Evolutionary conservation across 306 rosid genomes (phyloP).

Genomic region (Dalbergia oliveri): DNA sequence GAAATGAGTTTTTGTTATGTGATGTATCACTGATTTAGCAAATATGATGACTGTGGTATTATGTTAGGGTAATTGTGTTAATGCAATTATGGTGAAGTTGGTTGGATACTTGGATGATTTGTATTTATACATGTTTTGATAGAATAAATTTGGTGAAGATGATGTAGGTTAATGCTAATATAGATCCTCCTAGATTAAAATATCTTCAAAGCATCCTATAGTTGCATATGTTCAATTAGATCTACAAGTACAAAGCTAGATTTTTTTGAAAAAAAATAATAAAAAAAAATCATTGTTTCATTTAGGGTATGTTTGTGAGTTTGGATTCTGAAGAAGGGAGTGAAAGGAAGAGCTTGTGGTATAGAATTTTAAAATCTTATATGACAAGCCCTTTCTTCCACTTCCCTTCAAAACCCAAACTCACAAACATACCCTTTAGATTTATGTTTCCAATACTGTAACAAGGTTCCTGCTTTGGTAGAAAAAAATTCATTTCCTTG

Average conservation of each 20-base stretch:
- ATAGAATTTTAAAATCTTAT: too few relatives aligned
- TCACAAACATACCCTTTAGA: neutral
- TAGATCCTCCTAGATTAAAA: neutral
- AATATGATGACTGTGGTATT: neutral
- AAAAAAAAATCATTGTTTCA: neutral
- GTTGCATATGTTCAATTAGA: constrained; percentile 11
- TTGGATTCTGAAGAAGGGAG: too few relatives aligned
- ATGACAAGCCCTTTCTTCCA: too few relatives aligned
- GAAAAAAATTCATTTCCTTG: neutral
- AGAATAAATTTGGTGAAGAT: neutral
- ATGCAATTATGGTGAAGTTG: neutral
- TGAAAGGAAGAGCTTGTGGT: too few relatives aligned
- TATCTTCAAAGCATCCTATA: constrained; percentile 12
- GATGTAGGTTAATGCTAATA: constrained; percentile 9
- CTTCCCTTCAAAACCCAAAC: too few relatives aligned
- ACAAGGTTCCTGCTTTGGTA: neutral
- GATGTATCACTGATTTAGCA: neutral
- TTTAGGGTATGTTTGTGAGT: neutral
- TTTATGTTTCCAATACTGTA: neutral
- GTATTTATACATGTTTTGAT: neutral
- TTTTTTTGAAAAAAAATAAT: too few relatives aligned
- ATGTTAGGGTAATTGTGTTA: neutral
- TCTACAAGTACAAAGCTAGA: neutral
- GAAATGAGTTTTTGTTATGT: neutral
- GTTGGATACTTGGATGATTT: neutral